These are phyloP conservation scores for Trypanosoma scelopori DNA, from an alignment of 208 protist genomes.

Conservation along the genomic window DNA sequence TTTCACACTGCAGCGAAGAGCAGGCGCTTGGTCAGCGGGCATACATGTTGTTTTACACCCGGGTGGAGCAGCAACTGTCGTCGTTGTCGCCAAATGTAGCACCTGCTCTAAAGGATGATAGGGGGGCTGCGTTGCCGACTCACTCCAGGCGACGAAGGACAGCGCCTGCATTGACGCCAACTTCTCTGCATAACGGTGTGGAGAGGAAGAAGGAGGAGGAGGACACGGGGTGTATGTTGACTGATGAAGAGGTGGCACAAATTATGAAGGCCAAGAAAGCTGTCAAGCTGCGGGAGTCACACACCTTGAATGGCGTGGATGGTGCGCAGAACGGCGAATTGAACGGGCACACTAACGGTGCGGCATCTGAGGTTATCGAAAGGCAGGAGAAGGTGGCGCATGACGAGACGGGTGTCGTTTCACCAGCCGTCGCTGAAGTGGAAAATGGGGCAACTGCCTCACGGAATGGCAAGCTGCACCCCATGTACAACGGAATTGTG, in stretches of 20 bases:
- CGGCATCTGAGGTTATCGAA: neutral
- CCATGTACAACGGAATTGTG: slow-evolving; percentile 51
- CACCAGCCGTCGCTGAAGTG: neutral
- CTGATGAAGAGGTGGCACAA: slow-evolving; percentile 33
- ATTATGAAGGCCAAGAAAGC: slow-evolving; percentile 10
- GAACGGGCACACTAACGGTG: neutral
- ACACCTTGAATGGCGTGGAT: neutral
- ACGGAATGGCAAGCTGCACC: slow-evolving; percentile 1
- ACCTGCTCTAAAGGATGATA: neutral
- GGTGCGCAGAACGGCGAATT: neutral
- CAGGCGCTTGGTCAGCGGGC: slow-evolving; percentile 67
- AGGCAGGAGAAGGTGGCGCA: too few relatives aligned
- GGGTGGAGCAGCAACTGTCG: slow-evolving; percentile 20
- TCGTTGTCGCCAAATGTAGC: neutral
- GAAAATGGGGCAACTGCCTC: neutral
- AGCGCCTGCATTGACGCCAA: neutral
- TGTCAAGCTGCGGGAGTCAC: too few relatives aligned
- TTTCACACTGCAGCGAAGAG: slow-evolving; percentile 65
- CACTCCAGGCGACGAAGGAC: neutral
- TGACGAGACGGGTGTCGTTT: neutral
- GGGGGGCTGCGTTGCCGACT: neutral
- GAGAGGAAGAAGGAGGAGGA: slow-evolving; percentile 23
- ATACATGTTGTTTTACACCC: slow-evolving; percentile 92
- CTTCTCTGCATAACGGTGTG: neutral
- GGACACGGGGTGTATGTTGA: slow-evolving; percentile 31